phyloP scores from a whole-genome alignment of 257 asterid genomes.

The Primulina eburnea region DNA sequence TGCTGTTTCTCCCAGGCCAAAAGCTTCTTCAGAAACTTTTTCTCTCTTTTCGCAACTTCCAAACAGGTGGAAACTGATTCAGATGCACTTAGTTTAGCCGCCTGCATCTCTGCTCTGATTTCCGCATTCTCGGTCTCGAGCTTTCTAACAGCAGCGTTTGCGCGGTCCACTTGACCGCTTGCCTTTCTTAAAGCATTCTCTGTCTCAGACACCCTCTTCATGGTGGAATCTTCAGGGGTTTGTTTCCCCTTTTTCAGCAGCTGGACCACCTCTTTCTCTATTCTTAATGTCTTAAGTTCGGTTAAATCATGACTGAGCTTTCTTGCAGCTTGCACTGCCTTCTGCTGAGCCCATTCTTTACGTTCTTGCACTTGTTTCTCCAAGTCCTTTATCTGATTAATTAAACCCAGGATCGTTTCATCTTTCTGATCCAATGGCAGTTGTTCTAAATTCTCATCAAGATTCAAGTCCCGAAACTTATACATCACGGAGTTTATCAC shows the following conservation, averaged over 20 bases:
- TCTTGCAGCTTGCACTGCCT: conserved; percentile 96
- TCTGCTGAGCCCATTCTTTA: conserved; percentile 95
- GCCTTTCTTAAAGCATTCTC: conserved; percentile 83
- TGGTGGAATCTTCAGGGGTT: conserved; percentile 57
- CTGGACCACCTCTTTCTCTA: conserved; percentile 88
- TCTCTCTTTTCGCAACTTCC: conserved; percentile 91
- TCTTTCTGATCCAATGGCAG: conserved; percentile 72
- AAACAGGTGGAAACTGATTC: conserved; percentile 67
- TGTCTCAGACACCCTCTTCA: conserved; percentile 72
- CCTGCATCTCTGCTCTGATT: conserved; percentile 93
- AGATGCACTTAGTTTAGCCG: conserved; percentile 84
- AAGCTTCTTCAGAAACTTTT: conserved; percentile 70
- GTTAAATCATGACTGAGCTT: conserved; percentile 86
- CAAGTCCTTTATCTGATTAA: conserved; percentile 77
- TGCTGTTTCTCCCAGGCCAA: conserved; percentile 87
- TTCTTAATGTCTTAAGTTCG: conserved; percentile 77
- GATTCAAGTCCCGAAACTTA: conserved; percentile 77
- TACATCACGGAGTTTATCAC: conserved; percentile 75
- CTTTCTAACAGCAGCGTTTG: conserved; percentile 73
- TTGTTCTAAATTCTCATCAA: conserved; percentile 63
- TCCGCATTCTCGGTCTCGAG: conserved; percentile 86
- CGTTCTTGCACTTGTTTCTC: conserved; percentile 84
- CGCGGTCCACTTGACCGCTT: conserved; percentile 79
- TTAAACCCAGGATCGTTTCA: conserved; percentile 65
- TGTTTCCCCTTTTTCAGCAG: conserved; percentile 72